Percentiles rank a stretch among this genome's conserved stretches.
Conservation (phyloP, 495 filamentous ascomycete species). For the Cercophora sp. region DNA sequence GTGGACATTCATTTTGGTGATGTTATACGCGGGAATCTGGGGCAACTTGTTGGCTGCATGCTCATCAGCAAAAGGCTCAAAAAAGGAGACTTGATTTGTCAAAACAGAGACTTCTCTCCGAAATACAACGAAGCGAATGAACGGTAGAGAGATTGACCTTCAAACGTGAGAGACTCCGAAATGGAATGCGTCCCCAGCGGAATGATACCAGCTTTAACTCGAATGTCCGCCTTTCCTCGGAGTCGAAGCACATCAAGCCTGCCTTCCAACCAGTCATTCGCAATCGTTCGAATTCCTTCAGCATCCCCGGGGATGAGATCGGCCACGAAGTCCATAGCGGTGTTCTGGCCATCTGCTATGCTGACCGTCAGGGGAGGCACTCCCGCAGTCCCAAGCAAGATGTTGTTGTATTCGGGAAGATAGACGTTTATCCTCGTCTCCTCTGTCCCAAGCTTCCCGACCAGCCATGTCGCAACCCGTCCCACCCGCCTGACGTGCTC, state of each 20-base stretch:
- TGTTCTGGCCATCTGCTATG: slow-evolving; percentile 72
- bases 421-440: slow-evolving; percentile 70
- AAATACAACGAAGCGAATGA: slow-evolving; percentile 51
- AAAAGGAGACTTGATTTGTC: slow-evolving; percentile 10
- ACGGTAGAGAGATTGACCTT: slow-evolving; percentile 68
- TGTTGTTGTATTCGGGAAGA: slow-evolving; percentile 76
- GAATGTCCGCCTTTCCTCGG: slow-evolving; percentile 63
- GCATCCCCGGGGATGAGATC: slow-evolving; percentile 71
- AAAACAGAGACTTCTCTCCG: slow-evolving; percentile 44
- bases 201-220: slow-evolving; percentile 73
- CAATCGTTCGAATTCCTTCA: slow-evolving; percentile 73
- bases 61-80: slow-evolving; percentile 26
- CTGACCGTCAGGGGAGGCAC: slow-evolving; percentile 70
- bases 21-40: slow-evolving; percentile 68
- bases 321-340: slow-evolving; percentile 70
- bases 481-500: slow-evolving; percentile 69
- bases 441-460: slow-evolving; percentile 63
- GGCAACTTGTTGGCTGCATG: slow-evolving; percentile 63
- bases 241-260: slow-evolving; percentile 63
- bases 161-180: slow-evolving; percentile 65
- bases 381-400: slow-evolving; percentile 70
- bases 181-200: slow-evolving; percentile 68
- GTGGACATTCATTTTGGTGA: slow-evolving; percentile 69
- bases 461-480: slow-evolving; percentile 76
- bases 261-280: slow-evolving; percentile 83